Percentiles rank a stretch among this genome's conserved stretches.
phyloP scores from a whole-genome alignment of 1,139 yeast species.

The Suhomyces coccinellae region DNA sequence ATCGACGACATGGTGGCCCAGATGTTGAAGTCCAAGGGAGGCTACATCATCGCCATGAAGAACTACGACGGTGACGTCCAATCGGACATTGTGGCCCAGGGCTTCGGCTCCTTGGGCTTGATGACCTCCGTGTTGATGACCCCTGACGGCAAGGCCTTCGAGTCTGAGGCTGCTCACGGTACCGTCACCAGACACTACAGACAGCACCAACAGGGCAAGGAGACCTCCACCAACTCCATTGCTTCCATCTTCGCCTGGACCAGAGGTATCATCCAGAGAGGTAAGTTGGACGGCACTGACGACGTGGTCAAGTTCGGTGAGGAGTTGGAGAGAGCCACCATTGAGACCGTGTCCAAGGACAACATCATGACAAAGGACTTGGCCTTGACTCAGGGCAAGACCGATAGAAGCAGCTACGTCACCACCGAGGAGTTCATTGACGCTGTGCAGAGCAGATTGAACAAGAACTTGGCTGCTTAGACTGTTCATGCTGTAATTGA shows the following conservation, averaged over 20 bases:
- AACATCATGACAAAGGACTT: slow-evolving; percentile 82
- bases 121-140: slow-evolving; percentile 84
- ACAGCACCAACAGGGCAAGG: slow-evolving; percentile 81
- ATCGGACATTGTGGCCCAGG: slow-evolving; percentile 84
- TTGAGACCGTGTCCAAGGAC: slow-evolving; percentile 70
- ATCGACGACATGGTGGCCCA: slow-evolving; percentile 90
- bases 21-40: slow-evolving; percentile 83
- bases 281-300: slow-evolving; percentile 70
- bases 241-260: slow-evolving; percentile 87
- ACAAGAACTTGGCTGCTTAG: slow-evolving; percentile 27
- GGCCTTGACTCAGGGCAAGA: slow-evolving; percentile 71
- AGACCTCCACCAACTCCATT: slow-evolving; percentile 80
- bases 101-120: slow-evolving; percentile 79
- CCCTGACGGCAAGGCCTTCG: slow-evolving; percentile 85
- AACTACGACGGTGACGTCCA: slow-evolving; percentile 88
- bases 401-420: slow-evolving; percentile 65
- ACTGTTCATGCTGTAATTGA: neutral
- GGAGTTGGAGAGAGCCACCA: slow-evolving; percentile 63
- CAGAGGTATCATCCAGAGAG: slow-evolving; percentile 82
- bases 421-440: slow-evolving; percentile 76
- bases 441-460: slow-evolving; percentile 60
- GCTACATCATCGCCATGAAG: slow-evolving; percentile 79
- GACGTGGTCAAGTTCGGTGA: slow-evolving; percentile 70
- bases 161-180: slow-evolving; percentile 86
- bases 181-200: slow-evolving; percentile 86